These are phyloP conservation scores for Yarrowia sp. DNA, from an alignment of 805 yeast species.

Conservation along the genomic window DNA sequence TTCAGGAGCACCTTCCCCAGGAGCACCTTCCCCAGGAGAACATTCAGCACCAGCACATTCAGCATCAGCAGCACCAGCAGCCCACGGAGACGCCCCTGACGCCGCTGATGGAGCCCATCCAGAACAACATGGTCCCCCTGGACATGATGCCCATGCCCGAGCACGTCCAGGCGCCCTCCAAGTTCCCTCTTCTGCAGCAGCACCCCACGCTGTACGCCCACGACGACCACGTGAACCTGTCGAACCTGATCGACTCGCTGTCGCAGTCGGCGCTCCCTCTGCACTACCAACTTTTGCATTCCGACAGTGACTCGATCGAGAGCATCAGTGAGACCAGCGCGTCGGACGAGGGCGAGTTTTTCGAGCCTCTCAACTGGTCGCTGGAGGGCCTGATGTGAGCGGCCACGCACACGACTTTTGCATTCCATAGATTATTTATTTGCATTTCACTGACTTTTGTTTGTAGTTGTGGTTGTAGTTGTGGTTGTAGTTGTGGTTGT, in stretches of 20 bases:
- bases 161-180: neutral
- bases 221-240: slow-evolving; percentile 86
- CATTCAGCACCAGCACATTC: neutral
- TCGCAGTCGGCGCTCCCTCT: slow-evolving; percentile 73
- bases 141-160: neutral
- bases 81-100: neutral
- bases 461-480: too few species aligned
- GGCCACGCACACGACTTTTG: neutral
- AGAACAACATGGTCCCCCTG: neutral
- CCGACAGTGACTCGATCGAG: slow-evolving; percentile 2
- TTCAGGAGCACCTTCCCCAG: neutral
- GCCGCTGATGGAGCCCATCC: neutral
- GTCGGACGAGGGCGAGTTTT: slow-evolving; percentile 16
- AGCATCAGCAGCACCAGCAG: neutral
- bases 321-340: slow-evolving; percentile 10
- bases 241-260: slow-evolving; percentile 93
- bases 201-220: slow-evolving; percentile 43
- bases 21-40: neutral
- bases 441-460: neutral
- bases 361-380: slow-evolving; percentile 20
- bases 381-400: neutral
- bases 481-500: too few species aligned
- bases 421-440: slow-evolving; percentile 19
- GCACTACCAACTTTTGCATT: slow-evolving; percentile 15
- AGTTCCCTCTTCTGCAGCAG: slow-evolving; percentile 12